Evolutionary conservation across 73 alveolate species (phyloP), one percentile per base, ranked within the genome.

Genomic region (Stentor roeselii): DNA sequence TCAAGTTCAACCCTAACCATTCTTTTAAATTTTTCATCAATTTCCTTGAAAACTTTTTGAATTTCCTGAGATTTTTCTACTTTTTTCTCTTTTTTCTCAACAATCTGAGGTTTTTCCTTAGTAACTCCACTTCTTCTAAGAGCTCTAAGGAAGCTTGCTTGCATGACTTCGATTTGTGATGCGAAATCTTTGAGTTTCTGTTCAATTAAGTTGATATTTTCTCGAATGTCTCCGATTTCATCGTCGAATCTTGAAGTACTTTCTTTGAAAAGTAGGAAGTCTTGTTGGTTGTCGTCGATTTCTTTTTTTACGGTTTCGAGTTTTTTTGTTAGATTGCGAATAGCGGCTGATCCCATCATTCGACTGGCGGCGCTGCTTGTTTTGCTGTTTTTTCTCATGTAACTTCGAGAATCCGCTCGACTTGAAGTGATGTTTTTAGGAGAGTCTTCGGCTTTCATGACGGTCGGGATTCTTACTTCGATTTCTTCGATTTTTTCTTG

Each of bases 21-120:
- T 34, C 80, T 67, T 32, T 67, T 67, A 11, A 67, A 67, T 34
- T 67, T 67, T 21, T 67, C 80, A 67, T 67, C 80, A 67, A 67
- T 67, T n/a, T 30, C 41, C 34, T 67, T 67, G 37, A 11, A 21
- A 21, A 67, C 34, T 30, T 34, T 67, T 27, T 67, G 42, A 0
- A 67, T 67, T 1, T 67, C 80, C 41, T 67, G 21, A 34, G 50
- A 21, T 36, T 21, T 67, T n/a, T 34, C 41, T 67, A 30, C 50
- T 67, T 34, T 21, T 67, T n/a, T 30, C 41, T 67, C 50, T 21
- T 0, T 1, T 67, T 34, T 67, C 21, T 50, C 67, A 11, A 50
- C 21, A 50, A 50, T 50, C 21, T 50, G 30, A 50, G 67, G 21
- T 67, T 30, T 67, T 1, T 67, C 80, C 11, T 21, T 67, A 32